Evolutionary conservation across 2,329 filamentous ascomycete species (phyloP).

Genomic region (Escovopsis sp.): DNA sequence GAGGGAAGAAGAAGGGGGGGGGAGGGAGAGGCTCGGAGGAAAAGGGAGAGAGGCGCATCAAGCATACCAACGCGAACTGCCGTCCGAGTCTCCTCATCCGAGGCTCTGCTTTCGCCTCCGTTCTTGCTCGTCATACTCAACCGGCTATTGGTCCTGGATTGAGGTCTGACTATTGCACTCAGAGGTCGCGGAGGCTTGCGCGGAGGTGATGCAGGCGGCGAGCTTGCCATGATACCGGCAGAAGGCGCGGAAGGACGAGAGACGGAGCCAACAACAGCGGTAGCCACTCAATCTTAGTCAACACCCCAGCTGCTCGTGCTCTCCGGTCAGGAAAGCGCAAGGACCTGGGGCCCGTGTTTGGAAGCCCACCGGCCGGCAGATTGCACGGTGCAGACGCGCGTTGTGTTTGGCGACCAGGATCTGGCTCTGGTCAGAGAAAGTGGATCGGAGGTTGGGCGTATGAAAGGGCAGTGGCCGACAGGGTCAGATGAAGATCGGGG

Average conservation of each 20-base stretch:
- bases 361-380: slow-evolving; percentile 6
- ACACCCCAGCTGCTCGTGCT: neutral
- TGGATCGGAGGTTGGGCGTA: neutral
- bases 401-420: slow-evolving; percentile 1
- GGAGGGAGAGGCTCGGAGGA: neutral
- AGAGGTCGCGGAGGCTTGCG: slow-evolving; percentile 50
- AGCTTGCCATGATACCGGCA: slow-evolving; percentile 43
- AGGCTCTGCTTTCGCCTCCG: slow-evolving; percentile 62
- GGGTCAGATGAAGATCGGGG: no score
- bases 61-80: slow-evolving; percentile 87
- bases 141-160: slow-evolving; percentile 63
- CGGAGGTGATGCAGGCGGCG: slow-evolving; percentile 54
- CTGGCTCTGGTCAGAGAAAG: neutral
- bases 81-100: slow-evolving; percentile 80
- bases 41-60: slow-evolving; percentile 16
- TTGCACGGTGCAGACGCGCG: slow-evolving; percentile 6
- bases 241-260: slow-evolving; percentile 2
- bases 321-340: neutral
- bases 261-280: slow-evolving; percentile 5
- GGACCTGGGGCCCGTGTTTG: slow-evolving; percentile 3
- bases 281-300: neutral
- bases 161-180: slow-evolving; percentile 58
- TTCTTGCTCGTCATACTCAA: slow-evolving; percentile 73
- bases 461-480: neutral
- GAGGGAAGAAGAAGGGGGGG: neutral